These are phyloP conservation scores for Zygosaccharomyces bailii DNA, from an alignment of 805 yeast genomes.

Conservation along the genomic window DNA sequence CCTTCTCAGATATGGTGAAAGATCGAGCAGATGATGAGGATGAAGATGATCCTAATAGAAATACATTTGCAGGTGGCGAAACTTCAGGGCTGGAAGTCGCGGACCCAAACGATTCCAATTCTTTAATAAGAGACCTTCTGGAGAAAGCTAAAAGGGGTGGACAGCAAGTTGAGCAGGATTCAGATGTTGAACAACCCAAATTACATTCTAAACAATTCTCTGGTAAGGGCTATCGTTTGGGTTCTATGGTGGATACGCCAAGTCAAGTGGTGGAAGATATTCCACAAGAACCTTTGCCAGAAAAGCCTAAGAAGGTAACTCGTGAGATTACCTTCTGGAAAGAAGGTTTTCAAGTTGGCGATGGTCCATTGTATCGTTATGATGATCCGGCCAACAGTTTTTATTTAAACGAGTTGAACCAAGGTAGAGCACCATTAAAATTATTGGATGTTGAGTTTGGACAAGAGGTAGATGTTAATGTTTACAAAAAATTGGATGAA, in stretches of 20 bases:
- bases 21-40: constrained; percentile 40
- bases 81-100: constrained; percentile 78
- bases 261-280: constrained; percentile 39
- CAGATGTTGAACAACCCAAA: constrained; percentile 20
- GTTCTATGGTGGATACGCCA: constrained; percentile 35
- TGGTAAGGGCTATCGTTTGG: constrained; percentile 43
- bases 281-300: constrained; percentile 28
- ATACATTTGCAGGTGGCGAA: constrained; percentile 63
- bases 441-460: constrained; percentile 80
- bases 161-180: constrained; percentile 39
- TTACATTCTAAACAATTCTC: constrained; percentile 36
- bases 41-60: constrained; percentile 55
- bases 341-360: constrained; percentile 94
- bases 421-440: constrained; percentile 87
- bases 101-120: constrained; percentile 54
- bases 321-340: constrained; percentile 93
- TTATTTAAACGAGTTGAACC: constrained; percentile 73
- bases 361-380: constrained; percentile 78
- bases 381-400: constrained; percentile 88
- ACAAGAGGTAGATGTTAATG: constrained; percentile 89
- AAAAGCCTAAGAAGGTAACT: constrained; percentile 49
- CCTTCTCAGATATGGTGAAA: constrained; percentile 39
- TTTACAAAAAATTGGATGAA: constrained; percentile 77
- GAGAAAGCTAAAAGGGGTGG: constrained; percentile 68
- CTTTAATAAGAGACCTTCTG: constrained; percentile 51